Evolutionary conservation across 2,329 filamentous ascomycete species (phyloP).

Genomic region (Fusarium oligoseptatum): DNA sequence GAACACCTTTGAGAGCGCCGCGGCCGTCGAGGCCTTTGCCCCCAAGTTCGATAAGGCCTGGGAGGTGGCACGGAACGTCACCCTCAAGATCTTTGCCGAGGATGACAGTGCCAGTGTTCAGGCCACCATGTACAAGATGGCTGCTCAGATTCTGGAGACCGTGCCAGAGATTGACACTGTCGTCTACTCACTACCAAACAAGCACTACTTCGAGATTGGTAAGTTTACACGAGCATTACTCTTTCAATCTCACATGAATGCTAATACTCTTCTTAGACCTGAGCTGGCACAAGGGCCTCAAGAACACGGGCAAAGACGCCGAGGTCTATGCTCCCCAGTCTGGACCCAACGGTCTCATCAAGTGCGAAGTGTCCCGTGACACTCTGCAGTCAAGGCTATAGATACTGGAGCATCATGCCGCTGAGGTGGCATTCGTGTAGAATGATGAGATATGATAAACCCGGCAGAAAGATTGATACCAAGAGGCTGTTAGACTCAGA

Average conservation of each 20-base stretch:
- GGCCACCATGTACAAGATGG: constrained; percentile 99
- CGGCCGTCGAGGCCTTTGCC: constrained; percentile 74
- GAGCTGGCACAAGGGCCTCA: constrained; percentile 94
- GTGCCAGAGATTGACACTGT: constrained; percentile 80
- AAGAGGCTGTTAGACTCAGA: constrained; percentile 28
- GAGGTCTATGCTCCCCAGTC: constrained; percentile 96
- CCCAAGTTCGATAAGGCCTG: constrained; percentile 84
- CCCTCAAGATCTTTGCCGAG: constrained; percentile 90
- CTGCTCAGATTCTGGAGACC: constrained; percentile 82
- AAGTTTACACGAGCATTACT: constrained; percentile 53
- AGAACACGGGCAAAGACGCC: constrained; percentile 96
- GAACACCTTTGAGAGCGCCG: constrained; percentile 76
- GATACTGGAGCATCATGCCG: constrained; percentile 11
- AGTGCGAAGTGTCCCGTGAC: constrained; percentile 83
- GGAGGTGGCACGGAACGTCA: constrained; percentile 82
- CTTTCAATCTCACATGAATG: constrained; percentile 1
- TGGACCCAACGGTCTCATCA: constrained; percentile 94
- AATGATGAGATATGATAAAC: constrained; percentile 36
- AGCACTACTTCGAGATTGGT: constrained; percentile 98
- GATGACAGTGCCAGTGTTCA: constrained; percentile 95
- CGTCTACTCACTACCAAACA: constrained; percentile 91
- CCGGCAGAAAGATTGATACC: constrained; percentile 35
- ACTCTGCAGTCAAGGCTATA: constrained; percentile 38
- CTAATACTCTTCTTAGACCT: constrained; percentile 71
- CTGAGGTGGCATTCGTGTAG: constrained; percentile 19